A percentile compares a stretch with the other conserved stretches of the same genome.
phyloP scores from a whole-genome alignment of 2,329 filamentous ascomycete species.

The Fusarium zealandicum region DNA sequence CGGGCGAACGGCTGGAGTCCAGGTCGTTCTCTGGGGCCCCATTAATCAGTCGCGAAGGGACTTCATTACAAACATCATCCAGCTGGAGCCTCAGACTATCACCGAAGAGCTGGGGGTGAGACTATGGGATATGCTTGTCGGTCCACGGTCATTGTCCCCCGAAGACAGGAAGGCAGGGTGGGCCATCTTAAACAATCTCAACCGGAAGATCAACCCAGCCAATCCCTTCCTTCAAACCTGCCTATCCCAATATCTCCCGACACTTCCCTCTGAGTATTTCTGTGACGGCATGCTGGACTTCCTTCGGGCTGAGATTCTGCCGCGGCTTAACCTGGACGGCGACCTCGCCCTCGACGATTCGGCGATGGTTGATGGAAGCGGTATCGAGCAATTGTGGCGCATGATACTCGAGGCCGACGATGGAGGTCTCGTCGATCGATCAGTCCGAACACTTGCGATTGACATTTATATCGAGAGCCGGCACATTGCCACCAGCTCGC shows the following conservation, averaged over 20 bases:
- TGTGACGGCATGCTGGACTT: conserved; percentile 70
- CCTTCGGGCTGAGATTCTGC: conserved; percentile 59
- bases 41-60: conserved; percentile 63
- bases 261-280: conserved; percentile 63
- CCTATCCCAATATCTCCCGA: conserved; percentile 63
- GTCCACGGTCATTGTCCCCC: conserved; percentile 63
- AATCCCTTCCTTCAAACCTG: conserved; percentile 65
- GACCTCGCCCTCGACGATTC: conserved; percentile 60
- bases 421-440: conserved; percentile 69
- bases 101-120: conserved; percentile 65
- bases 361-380: conserved; percentile 59
- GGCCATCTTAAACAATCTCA: conserved; percentile 65
- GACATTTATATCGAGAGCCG: conserved; percentile 72
- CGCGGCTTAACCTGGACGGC: conserved; percentile 53
- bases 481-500: conserved; percentile 58
- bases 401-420: conserved; percentile 75
- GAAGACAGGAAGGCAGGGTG: conserved; percentile 73
- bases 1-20: conserved; percentile 47
- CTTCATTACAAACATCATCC: conserved; percentile 65
- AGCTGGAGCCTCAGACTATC: conserved; percentile 67
- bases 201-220: conserved; percentile 50
- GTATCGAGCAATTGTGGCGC: conserved; percentile 80
- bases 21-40: conserved; percentile 55
- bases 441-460: conserved; percentile 73
- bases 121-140: conserved; percentile 79